phyloP scores from a whole-genome alignment of 768 basidiomycete genomes.

The Lentinula raphanica region DNA sequence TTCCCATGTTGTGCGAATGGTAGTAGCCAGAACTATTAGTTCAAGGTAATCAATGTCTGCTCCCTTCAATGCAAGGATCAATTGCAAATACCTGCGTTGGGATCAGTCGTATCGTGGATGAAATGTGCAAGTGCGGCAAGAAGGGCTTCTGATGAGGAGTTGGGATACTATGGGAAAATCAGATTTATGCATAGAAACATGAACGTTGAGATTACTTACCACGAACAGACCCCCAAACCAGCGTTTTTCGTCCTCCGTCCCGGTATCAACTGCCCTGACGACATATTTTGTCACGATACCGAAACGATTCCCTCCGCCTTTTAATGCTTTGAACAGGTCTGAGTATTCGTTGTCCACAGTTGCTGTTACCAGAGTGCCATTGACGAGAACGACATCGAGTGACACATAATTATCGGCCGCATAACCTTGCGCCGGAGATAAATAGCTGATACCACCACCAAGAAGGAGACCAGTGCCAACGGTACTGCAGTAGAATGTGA shows the following conservation, averaged over 20 bases:
- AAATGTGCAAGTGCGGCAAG: slow-evolving; percentile 33
- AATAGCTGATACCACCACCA: slow-evolving; percentile 38
- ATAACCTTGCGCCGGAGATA: slow-evolving; percentile 35
- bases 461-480: slow-evolving; percentile 41
- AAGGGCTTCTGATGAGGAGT: slow-evolving; percentile 33
- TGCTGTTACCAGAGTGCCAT: slow-evolving; percentile 35
- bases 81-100: slow-evolving; percentile 27
- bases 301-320: slow-evolving; percentile 40
- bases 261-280: slow-evolving; percentile 33
- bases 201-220: slow-evolving; percentile 18
- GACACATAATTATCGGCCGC: slow-evolving; percentile 32
- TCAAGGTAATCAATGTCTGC: neutral
- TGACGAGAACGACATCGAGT: slow-evolving; percentile 38
- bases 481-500: slow-evolving; percentile 21
- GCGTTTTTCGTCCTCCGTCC: slow-evolving; percentile 29
- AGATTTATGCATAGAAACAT: neutral
- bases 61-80: neutral
- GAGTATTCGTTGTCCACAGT: slow-evolving; percentile 34
- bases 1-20: neutral
- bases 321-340: slow-evolving; percentile 41
- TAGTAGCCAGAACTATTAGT: neutral
- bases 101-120: slow-evolving; percentile 30
- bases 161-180: slow-evolving; percentile 24
- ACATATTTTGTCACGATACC: slow-evolving; percentile 42
- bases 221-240: slow-evolving; percentile 36